Evolutionary conservation across 2,329 filamentous ascomycete species (phyloP), one percentile per base, ranked within the genome.

Genomic region (Aspergillus glaucus): DNA sequence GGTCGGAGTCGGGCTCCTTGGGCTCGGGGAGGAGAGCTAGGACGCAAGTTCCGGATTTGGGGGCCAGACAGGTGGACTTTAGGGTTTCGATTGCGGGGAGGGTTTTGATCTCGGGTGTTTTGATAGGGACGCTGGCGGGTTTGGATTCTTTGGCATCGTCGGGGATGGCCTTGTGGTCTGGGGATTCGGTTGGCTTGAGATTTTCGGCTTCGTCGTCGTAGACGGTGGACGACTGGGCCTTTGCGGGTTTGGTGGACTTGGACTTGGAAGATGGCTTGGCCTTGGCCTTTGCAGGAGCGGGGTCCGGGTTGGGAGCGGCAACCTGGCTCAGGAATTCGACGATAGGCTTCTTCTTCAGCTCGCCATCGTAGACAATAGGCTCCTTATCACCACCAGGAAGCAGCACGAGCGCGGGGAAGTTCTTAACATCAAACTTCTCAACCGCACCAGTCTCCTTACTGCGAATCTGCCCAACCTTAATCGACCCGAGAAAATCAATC

Each of bases 401-500:
- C 14, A 97, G 79, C 3, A 96, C 75, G 40, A 98, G 74, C 0
- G 86, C 84, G 0, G 93, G 94, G 64, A 88, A 95, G 45, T 85
- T 82, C 14, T 79, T 75, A 51, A 98, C 77, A 37, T 82, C 85
- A 63, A 92, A 97, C 49, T 81, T 80, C 50, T 87, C 79, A 3
- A 88, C 81, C 0, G 85, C 79, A 37, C 77, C 79, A 46, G 78
- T 78, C 68, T 96, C 88, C 69, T 91, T 95, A 72, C 86, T 79
- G 49, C 90, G 82, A 48, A 95, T 79, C 69, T 97, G 92, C 7
- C 83, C 92, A 32, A 98, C 77, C 3, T 80, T 78, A 54, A 97
- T 82, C 48, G 82, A 81, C 32, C 85, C 90, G 22, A 93, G 77
- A 69, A 92, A 98, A 65, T 97, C 93, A 60, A 96, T 89, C 6